Base-by-base conservation (phyloP, 129 eudicot species). In the Arctium minus region DNA sequence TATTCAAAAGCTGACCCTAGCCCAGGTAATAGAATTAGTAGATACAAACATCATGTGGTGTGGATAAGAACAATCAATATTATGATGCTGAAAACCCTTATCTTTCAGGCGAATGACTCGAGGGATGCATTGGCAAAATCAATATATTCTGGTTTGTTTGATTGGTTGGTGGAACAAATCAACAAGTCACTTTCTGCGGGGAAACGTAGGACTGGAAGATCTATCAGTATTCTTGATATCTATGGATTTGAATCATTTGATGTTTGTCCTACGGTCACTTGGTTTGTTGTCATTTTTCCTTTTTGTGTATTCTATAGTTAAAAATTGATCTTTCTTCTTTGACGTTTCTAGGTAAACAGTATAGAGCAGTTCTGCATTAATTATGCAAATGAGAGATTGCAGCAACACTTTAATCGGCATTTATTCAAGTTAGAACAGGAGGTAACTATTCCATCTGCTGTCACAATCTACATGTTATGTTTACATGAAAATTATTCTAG, bases 51-150 rank as follows among this genome's bases (percentile, higher is more conserved):
- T 39, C 32, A 1, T 18, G 62, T 36, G 32, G 33, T 60, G n/a
- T 69, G 44, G 64, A 64, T 13, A 37, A 46, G 48, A 38, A 22
- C 33, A 39, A 33, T 44, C 17, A 56, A 70, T 68, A 12, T 70
- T 40, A 40, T 40, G 62, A 46, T 79, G 80, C 72, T 37, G 48
- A 76, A 31, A 75, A 77, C 11, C 62, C 73, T 74, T 70, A 50
- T 76, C 75, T 80, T 85, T 77, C 90, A 94, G 98, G 98, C 97
- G 17, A 89, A 74, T 50, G 97, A 92, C 44, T 73, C 97, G 15
- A 85, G 96, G 71, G 98, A 94, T 80, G 98, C 98, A n/a, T 83
- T 94, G 90, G 98, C 98, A 73, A 94, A 94, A 89, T 92, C 98
- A 39, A 88, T 94, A 53, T 94, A 94, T 86, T 90, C 98, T 73